phyloP scores from a whole-genome alignment of 1,284 basidiomycete genomes.

The Cryptococcus sp. region DNA sequence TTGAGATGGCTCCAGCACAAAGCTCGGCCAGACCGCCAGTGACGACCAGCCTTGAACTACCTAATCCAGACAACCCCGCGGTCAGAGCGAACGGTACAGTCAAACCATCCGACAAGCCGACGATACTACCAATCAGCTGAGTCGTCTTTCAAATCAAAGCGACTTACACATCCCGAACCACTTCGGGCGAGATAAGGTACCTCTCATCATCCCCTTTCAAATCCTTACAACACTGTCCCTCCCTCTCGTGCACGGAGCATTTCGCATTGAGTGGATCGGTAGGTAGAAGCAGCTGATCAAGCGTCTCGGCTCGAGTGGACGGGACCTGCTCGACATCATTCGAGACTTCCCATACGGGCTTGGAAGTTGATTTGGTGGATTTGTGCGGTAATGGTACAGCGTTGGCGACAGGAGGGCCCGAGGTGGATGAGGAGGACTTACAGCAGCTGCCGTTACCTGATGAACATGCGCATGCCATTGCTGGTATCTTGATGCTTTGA shows the following conservation, averaged over 20 bases:
- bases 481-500: not conserved
- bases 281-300: not conserved
- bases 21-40: constrained; percentile 87
- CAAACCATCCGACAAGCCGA: constrained; percentile 92
- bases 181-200: constrained; percentile 47
- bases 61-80: constrained; percentile 77
- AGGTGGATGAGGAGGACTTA: constrained; percentile 5
- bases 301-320: not conserved
- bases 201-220: constrained; percentile 50
- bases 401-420: not conserved
- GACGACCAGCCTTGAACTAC: constrained; percentile 81
- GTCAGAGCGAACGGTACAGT: constrained; percentile 90
- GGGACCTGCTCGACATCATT: not conserved
- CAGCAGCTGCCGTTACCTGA: constrained; percentile 2
- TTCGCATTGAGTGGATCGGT: not conserved
- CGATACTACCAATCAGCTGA: constrained; percentile 59
- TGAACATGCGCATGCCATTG: constrained; percentile 8
- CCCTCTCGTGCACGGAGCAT: not conserved
- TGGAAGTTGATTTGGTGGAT: not conserved
- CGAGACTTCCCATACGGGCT: not conserved
- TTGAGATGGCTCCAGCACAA: constrained; percentile 86
- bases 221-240: constrained; percentile 34
- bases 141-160: not conserved
- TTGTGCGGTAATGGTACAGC: constrained; percentile 13
- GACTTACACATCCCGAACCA: constrained; percentile 49